phyloP scores from a whole-genome alignment of 2,329 filamentous ascomycete species.

The Cladosporium sp. region DNA sequence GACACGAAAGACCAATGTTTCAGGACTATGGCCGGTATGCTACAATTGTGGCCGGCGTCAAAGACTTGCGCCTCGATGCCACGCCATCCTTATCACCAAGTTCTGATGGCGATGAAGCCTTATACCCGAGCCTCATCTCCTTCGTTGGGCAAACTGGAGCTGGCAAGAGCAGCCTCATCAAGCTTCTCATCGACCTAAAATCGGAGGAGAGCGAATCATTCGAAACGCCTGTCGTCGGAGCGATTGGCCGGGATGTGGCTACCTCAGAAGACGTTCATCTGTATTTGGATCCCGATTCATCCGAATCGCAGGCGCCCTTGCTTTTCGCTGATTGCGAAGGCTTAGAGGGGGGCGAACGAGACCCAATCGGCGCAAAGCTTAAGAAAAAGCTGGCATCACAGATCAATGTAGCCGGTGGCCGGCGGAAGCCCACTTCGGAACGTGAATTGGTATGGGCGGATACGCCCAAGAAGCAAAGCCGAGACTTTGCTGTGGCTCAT shows the following conservation, averaged over 20 bases:
- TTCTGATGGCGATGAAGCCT: conserved; percentile 14
- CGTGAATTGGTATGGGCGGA: conserved; percentile 22
- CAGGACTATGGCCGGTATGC: conserved; percentile 45
- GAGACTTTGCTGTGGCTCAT: conserved; percentile 31
- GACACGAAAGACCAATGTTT: conserved; percentile 30
- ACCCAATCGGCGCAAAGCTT: conserved; percentile 29
- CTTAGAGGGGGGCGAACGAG: conserved; percentile 46
- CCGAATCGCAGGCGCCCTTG: conserved; percentile 33
- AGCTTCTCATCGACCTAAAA: conserved; percentile 43
- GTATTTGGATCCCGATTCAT: conserved; percentile 43
- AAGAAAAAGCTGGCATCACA: neutral
- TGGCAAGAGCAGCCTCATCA: conserved; percentile 50
- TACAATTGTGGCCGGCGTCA: conserved; percentile 37
- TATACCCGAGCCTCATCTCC: conserved; percentile 32
- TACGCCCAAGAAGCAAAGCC: conserved; percentile 17
- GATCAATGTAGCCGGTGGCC: neutral
- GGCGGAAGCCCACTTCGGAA: conserved; percentile 14
- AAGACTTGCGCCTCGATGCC: conserved; percentile 15
- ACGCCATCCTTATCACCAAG: neutral
- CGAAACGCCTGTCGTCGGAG: conserved; percentile 17
- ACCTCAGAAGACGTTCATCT: conserved; percentile 50
- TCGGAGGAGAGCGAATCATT: conserved; percentile 21
- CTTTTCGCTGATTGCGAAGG: conserved; percentile 52
- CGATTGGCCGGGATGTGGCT: conserved; percentile 28
- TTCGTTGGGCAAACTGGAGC: conserved; percentile 36